These are phyloP conservation scores for Trametes meyenii DNA, from an alignment of 768 basidiomycete genomes.

Conservation along the genomic window DNA sequence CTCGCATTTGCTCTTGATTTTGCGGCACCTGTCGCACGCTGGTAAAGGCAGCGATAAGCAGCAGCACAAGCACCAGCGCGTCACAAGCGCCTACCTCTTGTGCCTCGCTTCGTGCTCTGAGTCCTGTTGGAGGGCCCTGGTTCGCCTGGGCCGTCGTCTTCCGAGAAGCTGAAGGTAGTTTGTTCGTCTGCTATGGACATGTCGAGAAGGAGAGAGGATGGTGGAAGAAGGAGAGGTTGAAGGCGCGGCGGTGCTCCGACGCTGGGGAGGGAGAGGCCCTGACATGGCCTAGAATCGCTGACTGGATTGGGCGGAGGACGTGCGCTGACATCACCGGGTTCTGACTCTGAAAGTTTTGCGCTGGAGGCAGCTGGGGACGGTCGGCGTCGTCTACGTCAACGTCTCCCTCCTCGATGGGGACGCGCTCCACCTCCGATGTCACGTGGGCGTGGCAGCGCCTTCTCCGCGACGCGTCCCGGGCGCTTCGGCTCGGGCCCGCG, in stretches of 20 bases:
- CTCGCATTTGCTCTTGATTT: constrained; percentile 88
- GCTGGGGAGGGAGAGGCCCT: not conserved
- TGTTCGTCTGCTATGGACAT: constrained; percentile 11
- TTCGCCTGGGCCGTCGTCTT: constrained; percentile 27
- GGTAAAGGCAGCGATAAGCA: not conserved
- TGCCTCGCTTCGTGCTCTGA: constrained; percentile 26
- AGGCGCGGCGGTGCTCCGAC: not conserved
- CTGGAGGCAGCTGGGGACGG: too few relatives aligned
- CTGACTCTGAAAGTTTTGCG: not conserved
- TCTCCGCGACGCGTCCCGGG: constrained; percentile 5
- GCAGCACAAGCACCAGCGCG: not conserved
- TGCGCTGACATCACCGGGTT: constrained; percentile 11
- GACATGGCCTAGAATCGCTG: not conserved
- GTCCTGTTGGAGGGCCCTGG: constrained; percentile 23
- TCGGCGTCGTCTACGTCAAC: not conserved
- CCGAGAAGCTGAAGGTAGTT: not conserved
- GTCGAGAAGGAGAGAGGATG: not conserved
- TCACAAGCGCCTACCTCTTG: constrained; percentile 26
- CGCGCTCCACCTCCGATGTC: not conserved
- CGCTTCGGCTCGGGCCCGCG: too few relatives aligned
- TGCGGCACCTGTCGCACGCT: constrained; percentile 89
- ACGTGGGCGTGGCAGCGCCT: constrained; percentile 17
- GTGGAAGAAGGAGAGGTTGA: not conserved
- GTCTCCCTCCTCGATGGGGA: not conserved
- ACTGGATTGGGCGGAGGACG: too few relatives aligned